Base-by-base conservation (phyloP, 2,329 filamentous ascomycete genomes). In the Diplocarpon mali region DNA sequence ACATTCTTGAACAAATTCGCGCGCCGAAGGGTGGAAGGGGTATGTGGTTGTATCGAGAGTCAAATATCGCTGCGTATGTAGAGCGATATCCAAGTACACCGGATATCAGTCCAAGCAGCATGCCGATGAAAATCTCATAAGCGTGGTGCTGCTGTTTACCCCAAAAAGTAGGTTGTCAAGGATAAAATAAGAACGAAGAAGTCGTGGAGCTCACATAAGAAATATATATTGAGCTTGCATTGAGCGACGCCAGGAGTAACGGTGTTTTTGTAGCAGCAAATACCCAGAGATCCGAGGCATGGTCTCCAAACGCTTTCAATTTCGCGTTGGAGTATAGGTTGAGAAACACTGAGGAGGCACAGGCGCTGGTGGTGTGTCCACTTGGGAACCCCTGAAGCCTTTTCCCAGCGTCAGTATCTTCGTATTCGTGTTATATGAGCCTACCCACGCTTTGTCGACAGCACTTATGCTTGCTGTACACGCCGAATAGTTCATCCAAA, bases 261-360 rank as follows among this genome's bases (percentile, higher is more conserved):
- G 83, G 83, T 0, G 73, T 69, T 55, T 81, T 80, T 15, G 77
- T 65, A 17, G 69, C 70, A 27, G 80, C 66, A n/a, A 85, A 64
- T 64, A 83, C 83, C 80, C 80, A 85, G 69, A 83, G 75, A 17
- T 76, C 67, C 0, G 82, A 74, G 57, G 84, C 80, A 60, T 81
- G 80, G 67, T 84, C 80, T 53, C 74, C 66, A 53, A 80, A 84
- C 40, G 84, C 72, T 67, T 86, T 86, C 55, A 87, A 69, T 65
- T 85, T 85, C 39, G 78, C 83, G 61, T 86, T 86, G 38, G 86
- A 72, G 65, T 85, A 87, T 2, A 86, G 68, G 51, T 73, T 79
- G 2, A 86, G 65, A 56, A 75, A 87, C 16, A 82, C 69, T 52
- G 83, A 80, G 9, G 78, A 79, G 0, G 78, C 79, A 50, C 85